These are phyloP conservation scores for Serendipita sp. DNA, from an alignment of 768 basidiomycete genomes.

Conservation along the genomic window DNA sequence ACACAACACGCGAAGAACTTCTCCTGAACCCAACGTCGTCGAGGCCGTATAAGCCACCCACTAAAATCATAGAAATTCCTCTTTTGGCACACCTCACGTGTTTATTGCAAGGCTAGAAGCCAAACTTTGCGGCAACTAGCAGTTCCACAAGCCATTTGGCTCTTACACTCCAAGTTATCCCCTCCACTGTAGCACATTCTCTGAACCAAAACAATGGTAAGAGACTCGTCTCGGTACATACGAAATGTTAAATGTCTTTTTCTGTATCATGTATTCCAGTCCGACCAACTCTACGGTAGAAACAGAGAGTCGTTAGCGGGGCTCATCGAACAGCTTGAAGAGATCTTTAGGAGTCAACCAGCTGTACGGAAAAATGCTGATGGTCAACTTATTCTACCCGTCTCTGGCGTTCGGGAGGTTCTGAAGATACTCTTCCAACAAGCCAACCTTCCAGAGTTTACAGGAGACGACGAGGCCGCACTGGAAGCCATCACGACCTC, in stretches of 20 bases:
- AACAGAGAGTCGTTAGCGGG: slow-evolving; percentile 55
- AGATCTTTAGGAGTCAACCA: slow-evolving; percentile 53
- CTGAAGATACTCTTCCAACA: slow-evolving; percentile 45
- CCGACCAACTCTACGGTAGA: slow-evolving; percentile 28
- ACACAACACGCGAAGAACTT: not conserved
- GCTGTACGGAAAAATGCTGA: slow-evolving; percentile 15
- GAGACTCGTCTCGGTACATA: not conserved
- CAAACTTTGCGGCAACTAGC: not conserved
- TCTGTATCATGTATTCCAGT: not conserved
- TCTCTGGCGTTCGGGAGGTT: slow-evolving; percentile 52
- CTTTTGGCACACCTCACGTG: not conserved
- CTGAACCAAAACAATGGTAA: not conserved
- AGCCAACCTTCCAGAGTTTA: slow-evolving; percentile 46
- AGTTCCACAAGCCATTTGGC: not conserved
- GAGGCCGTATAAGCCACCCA: not conserved
- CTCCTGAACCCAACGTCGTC: not conserved
- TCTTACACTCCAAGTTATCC: not conserved
- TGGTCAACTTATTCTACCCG: slow-evolving; percentile 47
- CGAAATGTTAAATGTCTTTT: not conserved
- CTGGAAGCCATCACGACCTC: slow-evolving; percentile 40
- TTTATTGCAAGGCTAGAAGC: not conserved
- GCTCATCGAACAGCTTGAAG: slow-evolving; percentile 52
- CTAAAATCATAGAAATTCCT: not conserved
- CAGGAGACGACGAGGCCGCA: slow-evolving; percentile 42
- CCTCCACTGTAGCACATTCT: not conserved